Base-by-base conservation (phyloP, 805 yeast genomes). In the Metschnikowia shivogae region DNA sequence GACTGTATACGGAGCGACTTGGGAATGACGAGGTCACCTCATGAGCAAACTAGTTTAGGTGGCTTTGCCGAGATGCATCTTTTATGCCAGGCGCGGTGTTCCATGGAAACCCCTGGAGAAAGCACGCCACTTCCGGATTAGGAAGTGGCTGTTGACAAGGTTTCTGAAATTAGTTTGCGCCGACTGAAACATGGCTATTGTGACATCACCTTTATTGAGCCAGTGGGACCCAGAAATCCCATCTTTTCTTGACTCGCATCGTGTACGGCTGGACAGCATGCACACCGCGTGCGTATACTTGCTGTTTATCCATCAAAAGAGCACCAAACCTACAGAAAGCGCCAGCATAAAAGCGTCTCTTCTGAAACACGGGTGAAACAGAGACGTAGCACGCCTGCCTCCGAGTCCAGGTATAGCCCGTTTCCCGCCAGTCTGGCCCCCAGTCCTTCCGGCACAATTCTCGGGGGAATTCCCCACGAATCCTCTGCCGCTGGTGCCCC, bases 401-500 rank as follows among this genome's bases (percentile, higher is more conserved):
- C 26, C 26, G 8, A 5, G 8, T 22, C 6, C 2, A 22, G 8
- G 26, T 6, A 22, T 22, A 5, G 1, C 26, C 8, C 26, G 8
- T 22, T 22, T 5, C 8, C 26, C 6, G 26, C 26, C 17, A 17
- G 2, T 17, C 17, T 17, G 26, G 6, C 8, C 26, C 26, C 4
- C 2, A 19, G 31, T 10, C 12, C 8, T 14, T 5, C 8, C 22
- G 42, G 42, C 7, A 7, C 5, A 22, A 31, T 31, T 39, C 22
- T 31, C 35, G 42, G 42, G 42, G 11, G 24, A 39, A 39, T 24
- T 31, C 35, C 34, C 35, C 35, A 27, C 22, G 31, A 26, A n/a
- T n/a, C 12, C 22, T 28, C n/a, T 19, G 13, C 29, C 34, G 34
- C 34, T 20, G 13, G n/a, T 24, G 35, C 42, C 42, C 42, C 42